Evolutionary conservation across 2,329 filamentous ascomycete genomes (phyloP), one percentile per base, ranked within the genome.

Genomic region (Bipolaris sorokiniana): DNA sequence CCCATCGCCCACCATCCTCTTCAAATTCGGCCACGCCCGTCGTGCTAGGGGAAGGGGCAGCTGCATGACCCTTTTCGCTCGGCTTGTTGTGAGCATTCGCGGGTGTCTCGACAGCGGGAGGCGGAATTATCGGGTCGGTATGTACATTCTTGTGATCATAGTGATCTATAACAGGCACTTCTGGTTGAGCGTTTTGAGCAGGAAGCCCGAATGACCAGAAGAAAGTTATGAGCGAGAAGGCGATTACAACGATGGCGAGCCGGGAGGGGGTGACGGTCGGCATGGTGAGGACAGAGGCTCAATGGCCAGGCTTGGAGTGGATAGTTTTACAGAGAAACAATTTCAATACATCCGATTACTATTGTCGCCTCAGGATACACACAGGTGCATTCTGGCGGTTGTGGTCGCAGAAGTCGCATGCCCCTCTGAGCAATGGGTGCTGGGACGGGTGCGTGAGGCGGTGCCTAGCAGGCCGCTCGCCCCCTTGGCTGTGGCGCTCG

Each of bases 191-290:
- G 23, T 63, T 51, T 16, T 63, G 66, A 31, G 56, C 52, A 6
- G 72, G 68, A 16, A 70, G 58, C 23, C 69, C 72, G 48, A 64
- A 67, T 1, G 70, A 70, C 71, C 71, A 74, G 23, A 75, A 59
- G 58, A 75, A 72, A 56, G 61, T 69, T 26, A 74, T 22, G 44
- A 75, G 62, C 22, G 69, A 67, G 44, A 72, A 58, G 37, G 65
- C 59, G 37, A 71, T 48, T 22, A 72, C 51, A 20, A 68, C 44
- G 44, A 70, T 56, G 62, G 66, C 64, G 58, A 74, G 56, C 57
- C 72, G 71, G 23, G 72, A 72, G 42, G 69, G 72, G 22, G 71
- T 74, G 45, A 75, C 31, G 52, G 65, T 56, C 44, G 72, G 71
- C 72, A 74, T 74, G 5, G 56, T 44, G 63, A 62, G 54, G 52